Evolutionary conservation across 345 rosid genomes (phyloP).

Genomic region (Ceriops tagal): DNA sequence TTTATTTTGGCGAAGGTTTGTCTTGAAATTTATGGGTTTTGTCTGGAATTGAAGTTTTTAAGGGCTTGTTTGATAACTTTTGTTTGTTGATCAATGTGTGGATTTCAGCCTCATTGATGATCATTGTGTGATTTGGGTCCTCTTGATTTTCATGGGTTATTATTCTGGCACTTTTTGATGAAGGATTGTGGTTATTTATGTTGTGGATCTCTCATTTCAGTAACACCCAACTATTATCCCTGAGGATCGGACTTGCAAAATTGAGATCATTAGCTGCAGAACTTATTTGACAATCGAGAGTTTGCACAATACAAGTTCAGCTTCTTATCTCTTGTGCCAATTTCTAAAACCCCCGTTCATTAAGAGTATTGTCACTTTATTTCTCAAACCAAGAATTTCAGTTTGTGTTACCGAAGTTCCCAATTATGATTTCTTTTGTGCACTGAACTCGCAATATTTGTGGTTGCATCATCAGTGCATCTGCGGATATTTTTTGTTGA

Average conservation of each 20-base stretch:
- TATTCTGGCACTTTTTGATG: background rate
- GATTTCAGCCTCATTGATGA: background rate
- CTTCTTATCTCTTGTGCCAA: background rate
- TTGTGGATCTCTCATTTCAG: background rate
- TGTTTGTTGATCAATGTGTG: background rate
- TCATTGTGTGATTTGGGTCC: background rate
- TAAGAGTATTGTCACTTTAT: background rate
- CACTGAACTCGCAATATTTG: background rate
- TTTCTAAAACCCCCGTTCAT: background rate
- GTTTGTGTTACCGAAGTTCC: background rate
- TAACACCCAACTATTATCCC: background rate
- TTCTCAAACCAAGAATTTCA: background rate
- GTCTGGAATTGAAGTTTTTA: background rate
- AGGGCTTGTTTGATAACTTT: background rate
- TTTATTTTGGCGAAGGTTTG: background rate
- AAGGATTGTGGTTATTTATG: background rate
- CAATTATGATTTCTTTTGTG: background rate
- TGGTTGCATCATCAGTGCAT: background rate
- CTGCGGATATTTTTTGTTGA: background rate
- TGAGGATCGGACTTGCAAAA: background rate
- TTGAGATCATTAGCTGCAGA: background rate
- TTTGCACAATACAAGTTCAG: background rate
- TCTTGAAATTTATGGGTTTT: background rate
- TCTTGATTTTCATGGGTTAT: background rate
- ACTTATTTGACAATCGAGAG: background rate